A percentile compares a stretch with the other conserved stretches of the same genome.
phyloP scores from a whole-genome alignment of 1,284 basidiomycete genomes.

The Trichosporon coremiiforme region DNA sequence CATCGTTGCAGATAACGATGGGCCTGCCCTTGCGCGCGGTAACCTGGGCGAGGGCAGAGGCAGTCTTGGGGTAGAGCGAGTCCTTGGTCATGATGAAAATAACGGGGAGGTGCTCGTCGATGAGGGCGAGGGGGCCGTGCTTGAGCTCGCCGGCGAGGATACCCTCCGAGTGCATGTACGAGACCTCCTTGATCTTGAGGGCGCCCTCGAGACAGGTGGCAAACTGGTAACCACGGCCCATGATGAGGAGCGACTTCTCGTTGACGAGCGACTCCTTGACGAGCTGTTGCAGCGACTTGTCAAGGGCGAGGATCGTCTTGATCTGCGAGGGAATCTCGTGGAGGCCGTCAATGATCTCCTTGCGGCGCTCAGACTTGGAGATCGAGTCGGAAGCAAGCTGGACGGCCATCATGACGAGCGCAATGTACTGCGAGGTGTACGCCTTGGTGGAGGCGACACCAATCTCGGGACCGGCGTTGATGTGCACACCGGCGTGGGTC shows the following conservation, averaged over 20 bases:
- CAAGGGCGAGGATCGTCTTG: conserved; percentile 80
- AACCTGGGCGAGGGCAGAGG: conserved; percentile 93
- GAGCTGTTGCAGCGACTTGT: conserved; percentile 77
- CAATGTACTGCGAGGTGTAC: conserved; percentile 99
- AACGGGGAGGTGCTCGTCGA: conserved; percentile 98
- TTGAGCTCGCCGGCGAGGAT: conserved; percentile 96
- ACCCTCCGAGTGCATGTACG: conserved; percentile 58
- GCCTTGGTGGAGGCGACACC: conserved; percentile 99
- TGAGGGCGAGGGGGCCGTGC: conserved; percentile 93
- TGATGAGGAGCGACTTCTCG: conserved; percentile 89
- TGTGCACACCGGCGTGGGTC: conserved; percentile 99
- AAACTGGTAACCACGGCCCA: conserved; percentile 98
- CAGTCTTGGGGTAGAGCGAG: conserved; percentile 90
- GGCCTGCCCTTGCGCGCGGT: conserved; percentile 95
- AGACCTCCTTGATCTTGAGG: conserved; percentile 99
- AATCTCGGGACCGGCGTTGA: conserved; percentile 99
- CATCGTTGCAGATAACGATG: conserved; percentile 95
- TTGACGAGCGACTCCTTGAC: conserved; percentile 74
- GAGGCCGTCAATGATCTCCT: conserved; percentile 90
- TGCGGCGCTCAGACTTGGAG: conserved; percentile 84
- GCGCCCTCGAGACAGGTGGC: conserved; percentile 98
- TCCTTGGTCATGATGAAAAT: conserved; percentile 99
- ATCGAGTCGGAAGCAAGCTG: conserved; percentile 97
- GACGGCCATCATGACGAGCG: conserved; percentile 95
- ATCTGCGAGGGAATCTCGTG: conserved; percentile 89